These are phyloP conservation scores for Stenogyne calaminthoides DNA, from an alignment of 305 asterid genomes.

Conservation along the genomic window DNA sequence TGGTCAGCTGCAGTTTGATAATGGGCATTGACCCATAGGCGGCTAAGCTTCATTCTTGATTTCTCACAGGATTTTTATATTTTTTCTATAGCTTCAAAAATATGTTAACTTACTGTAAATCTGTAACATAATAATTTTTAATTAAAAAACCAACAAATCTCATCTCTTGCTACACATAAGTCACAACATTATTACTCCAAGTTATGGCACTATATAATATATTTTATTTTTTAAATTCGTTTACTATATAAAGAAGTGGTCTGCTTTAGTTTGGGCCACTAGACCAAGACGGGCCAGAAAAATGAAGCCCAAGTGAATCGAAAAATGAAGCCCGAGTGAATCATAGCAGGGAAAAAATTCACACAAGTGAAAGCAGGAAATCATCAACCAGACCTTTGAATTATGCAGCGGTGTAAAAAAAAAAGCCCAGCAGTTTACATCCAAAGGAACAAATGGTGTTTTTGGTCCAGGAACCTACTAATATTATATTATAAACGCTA, in stretches of 20 bases:
- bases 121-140: too few species aligned
- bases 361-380: neutral
- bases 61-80: neutral
- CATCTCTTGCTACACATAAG: too few species aligned
- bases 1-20: slow-evolving; percentile 13
- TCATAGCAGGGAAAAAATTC: neutral
- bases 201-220: neutral
- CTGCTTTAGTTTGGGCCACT: neutral
- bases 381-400: slow-evolving; percentile 4
- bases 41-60: neutral
- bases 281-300: neutral
- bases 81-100: too few species aligned
- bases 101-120: too few species aligned
- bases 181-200: too few species aligned
- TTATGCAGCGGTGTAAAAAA: slow-evolving; percentile 1
- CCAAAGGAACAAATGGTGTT: neutral
- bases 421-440: slow-evolving; percentile 7
- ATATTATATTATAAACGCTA: neutral
- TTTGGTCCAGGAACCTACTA: neutral
- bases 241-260: neutral
- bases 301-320: neutral
- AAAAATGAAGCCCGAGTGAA: neutral
- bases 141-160: too few species aligned
- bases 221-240: too few species aligned
- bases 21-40: neutral